Evolutionary conservation across 495 filamentous ascomycete genomes (phyloP).

Genomic region (Opeltia flavorubescens): DNA sequence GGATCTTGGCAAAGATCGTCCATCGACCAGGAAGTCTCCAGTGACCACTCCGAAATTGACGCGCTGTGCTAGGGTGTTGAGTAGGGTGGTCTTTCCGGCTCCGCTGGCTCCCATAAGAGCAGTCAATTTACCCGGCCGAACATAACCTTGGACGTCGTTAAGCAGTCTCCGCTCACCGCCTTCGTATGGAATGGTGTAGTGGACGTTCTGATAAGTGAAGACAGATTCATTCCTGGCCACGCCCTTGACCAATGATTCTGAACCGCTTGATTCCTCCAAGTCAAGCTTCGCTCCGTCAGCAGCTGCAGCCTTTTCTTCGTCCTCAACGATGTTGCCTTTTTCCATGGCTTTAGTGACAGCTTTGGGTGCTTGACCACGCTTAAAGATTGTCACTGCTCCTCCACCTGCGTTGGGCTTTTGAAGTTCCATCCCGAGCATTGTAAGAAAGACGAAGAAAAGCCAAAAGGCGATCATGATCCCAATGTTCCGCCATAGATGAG

Average conservation of each 20-base stretch:
- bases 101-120: slow-evolving; percentile 56
- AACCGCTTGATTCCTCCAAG: slow-evolving; percentile 17
- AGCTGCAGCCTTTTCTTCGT: slow-evolving; percentile 30
- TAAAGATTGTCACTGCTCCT: slow-evolving; percentile 55
- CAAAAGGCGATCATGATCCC: slow-evolving; percentile 46
- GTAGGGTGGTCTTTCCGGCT: slow-evolving; percentile 47
- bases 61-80: slow-evolving; percentile 41
- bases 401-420: slow-evolving; percentile 61
- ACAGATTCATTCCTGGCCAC: slow-evolving; percentile 47
- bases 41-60: slow-evolving; percentile 38
- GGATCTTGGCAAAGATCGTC: slow-evolving; percentile 31
- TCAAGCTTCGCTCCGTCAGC: slow-evolving; percentile 15
- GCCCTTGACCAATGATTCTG: slow-evolving; percentile 19
- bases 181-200: slow-evolving; percentile 56
- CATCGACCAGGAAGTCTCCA: slow-evolving; percentile 40
- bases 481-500: slow-evolving; percentile 50
- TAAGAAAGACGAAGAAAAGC: slow-evolving; percentile 36
- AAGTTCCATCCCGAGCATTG: slow-evolving; percentile 51
- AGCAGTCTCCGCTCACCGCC: slow-evolving; percentile 44
- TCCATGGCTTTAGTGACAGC: slow-evolving; percentile 34
- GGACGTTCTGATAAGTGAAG: slow-evolving; percentile 68
- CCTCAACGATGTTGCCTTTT: slow-evolving; percentile 21
- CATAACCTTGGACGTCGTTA: slow-evolving; percentile 51
- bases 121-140: slow-evolving; percentile 56
- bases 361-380: slow-evolving; percentile 44